These are phyloP conservation scores for Solanum commersonii DNA, from an alignment of 257 asterid genomes.

Conservation along the genomic window DNA sequence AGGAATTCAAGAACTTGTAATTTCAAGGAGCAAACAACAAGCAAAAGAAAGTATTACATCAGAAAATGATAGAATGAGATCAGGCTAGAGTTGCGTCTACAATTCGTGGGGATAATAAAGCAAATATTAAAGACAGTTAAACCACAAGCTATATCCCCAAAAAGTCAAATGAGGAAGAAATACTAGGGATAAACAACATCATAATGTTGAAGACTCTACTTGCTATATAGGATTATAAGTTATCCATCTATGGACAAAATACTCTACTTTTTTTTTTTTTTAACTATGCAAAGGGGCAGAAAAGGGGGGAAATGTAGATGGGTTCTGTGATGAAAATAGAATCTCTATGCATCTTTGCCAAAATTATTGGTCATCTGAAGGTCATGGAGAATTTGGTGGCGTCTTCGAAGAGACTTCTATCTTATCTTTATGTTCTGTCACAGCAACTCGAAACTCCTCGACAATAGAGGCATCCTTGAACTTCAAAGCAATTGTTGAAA, in stretches of 20 bases:
- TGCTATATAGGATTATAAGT: background rate
- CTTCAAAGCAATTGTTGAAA: slow-evolving; percentile 80
- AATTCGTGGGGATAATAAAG: background rate
- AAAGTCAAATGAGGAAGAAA: background rate
- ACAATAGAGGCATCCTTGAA: slow-evolving; percentile 64
- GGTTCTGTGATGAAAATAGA: background rate
- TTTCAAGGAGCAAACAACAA: background rate
- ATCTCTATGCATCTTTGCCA: background rate
- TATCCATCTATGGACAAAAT: background rate
- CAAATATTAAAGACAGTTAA: background rate
- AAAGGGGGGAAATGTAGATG: background rate
- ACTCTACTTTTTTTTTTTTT: too few species aligned
- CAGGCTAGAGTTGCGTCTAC: background rate
- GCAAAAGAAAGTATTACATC: background rate
- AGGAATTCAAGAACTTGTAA: background rate
- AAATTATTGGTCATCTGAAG: slow-evolving; percentile 24
- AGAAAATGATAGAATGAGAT: background rate
- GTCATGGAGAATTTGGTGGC: slow-evolving; percentile 76
- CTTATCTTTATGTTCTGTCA: slow-evolving; percentile 39
- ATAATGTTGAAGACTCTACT: background rate
- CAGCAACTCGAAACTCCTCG: slow-evolving; percentile 55
- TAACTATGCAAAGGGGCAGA: background rate
- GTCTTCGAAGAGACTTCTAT: slow-evolving; percentile 31
- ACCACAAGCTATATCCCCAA: background rate
- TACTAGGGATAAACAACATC: background rate